Percentiles rank a stretch among this genome's conserved stretches.
Evolutionary conservation across 148 eudicot genomes (phyloP).

Genomic region (Pouteria glomerata): DNA sequence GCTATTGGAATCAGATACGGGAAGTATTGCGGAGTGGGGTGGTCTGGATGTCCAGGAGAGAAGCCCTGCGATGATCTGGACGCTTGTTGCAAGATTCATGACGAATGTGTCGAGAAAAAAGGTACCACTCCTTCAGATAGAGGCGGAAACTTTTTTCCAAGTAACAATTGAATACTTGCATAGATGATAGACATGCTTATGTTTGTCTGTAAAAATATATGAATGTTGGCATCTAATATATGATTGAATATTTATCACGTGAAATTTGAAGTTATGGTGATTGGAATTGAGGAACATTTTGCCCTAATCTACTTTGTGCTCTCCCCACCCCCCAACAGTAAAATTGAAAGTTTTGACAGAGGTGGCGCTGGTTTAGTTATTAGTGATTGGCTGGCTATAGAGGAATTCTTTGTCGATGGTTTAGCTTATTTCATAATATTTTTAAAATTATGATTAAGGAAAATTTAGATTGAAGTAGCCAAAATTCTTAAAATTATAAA

Average conservation of each 20-base stretch:
- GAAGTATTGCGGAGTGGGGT: constrained; percentile 92
- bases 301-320: neutral
- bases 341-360: neutral
- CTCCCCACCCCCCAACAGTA: neutral
- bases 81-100: constrained; percentile 89
- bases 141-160: neutral
- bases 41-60: constrained; percentile 88
- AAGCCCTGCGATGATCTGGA: constrained; percentile 94
- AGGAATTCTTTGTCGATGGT: too few relatives aligned
- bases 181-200: neutral
- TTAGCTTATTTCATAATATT: too few relatives aligned
- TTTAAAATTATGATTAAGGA: too few relatives aligned
- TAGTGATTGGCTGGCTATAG: too few relatives aligned
- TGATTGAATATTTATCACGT: neutral
- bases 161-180: too few relatives aligned
- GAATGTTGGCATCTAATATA: neutral
- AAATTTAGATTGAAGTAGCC: too few relatives aligned
- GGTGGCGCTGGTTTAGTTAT: neutral
- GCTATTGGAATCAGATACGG: constrained; percentile 88
- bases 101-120: constrained; percentile 69
- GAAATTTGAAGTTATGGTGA: neutral
- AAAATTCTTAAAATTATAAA: too few relatives aligned
- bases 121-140: constrained; percentile 33
- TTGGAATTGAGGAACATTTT: neutral
- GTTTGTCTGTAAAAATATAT: neutral